Conservation (phyloP, 1,284 basidiomycete genomes). For the Irpex sp. region DNA sequence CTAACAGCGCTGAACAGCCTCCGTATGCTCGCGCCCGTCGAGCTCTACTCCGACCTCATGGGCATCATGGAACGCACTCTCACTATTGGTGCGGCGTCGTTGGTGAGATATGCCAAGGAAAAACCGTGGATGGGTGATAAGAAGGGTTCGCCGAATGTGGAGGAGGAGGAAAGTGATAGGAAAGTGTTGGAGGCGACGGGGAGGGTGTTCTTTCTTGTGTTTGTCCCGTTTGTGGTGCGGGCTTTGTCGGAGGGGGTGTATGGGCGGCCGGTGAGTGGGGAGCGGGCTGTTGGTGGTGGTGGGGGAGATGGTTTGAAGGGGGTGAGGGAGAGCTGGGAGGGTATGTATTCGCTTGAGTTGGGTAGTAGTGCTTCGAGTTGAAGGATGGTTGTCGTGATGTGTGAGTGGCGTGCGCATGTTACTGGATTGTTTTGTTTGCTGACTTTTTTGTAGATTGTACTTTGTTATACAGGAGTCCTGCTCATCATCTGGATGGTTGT, state of each 20-base stretch:
- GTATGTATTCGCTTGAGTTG: background rate
- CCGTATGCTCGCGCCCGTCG: slow-evolving; percentile 74
- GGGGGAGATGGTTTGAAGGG: background rate
- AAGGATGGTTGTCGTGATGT: background rate
- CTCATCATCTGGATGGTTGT: too few species aligned
- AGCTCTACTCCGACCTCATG: slow-evolving; percentile 45
- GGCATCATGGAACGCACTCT: slow-evolving; percentile 51
- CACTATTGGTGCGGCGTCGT: slow-evolving; percentile 35
- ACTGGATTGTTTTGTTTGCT: background rate
- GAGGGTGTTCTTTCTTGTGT: slow-evolving; percentile 51
- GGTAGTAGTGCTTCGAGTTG: background rate
- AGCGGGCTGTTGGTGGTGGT: background rate
- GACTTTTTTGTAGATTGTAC: too few species aligned
- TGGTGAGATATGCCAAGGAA: slow-evolving; percentile 22
- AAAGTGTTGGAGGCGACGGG: slow-evolving; percentile 50
- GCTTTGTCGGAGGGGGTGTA: slow-evolving; percentile 77
- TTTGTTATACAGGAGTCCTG: too few species aligned
- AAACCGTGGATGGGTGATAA: slow-evolving; percentile 15
- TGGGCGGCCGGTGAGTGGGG: background rate
- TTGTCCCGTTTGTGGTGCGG: slow-evolving; percentile 66
- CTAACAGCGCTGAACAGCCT: slow-evolving; percentile 78
- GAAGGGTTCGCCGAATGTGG: slow-evolving; percentile 26
- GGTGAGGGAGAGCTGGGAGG: slow-evolving; percentile 6
- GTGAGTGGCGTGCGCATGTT: background rate
- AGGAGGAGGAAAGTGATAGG: slow-evolving; percentile 34